Percentiles rank a stretch among this genome's conserved stretches.
Conservation (phyloP, 495 filamentous ascomycete genomes). For the Neurospora sp. region DNA sequence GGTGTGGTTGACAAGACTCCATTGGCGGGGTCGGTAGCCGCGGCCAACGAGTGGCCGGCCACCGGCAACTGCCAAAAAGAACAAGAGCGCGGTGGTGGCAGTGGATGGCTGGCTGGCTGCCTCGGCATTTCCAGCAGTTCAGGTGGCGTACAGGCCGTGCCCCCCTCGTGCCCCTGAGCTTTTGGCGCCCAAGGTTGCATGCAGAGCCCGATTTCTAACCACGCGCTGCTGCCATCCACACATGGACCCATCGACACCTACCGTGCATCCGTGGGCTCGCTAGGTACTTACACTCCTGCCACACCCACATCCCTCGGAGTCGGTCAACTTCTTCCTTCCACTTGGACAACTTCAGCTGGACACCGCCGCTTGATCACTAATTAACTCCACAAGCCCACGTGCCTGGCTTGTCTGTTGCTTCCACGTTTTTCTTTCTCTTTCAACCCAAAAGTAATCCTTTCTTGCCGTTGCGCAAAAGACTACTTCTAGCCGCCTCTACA, state of each 20-base stretch:
- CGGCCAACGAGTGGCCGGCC: not conserved
- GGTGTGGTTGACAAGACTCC: not conserved
- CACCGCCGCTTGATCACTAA: not conserved
- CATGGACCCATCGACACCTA: not conserved
- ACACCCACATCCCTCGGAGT: not conserved
- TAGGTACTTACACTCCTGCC: not conserved
- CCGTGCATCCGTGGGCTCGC: not conserved
- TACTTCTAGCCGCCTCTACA: not conserved
- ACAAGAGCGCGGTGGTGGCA: not conserved
- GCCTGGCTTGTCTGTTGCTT: not conserved
- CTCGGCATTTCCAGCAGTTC: constrained; percentile 1
- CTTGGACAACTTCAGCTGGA: not conserved
- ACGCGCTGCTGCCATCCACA: not conserved
- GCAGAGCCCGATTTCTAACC: not conserved
- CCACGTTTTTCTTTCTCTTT: not conserved
- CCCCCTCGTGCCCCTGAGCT: not conserved
- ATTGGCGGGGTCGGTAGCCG: not conserved
- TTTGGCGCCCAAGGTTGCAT: not conserved
- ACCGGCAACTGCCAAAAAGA: not conserved
- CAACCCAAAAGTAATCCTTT: not conserved
- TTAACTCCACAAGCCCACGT: not conserved
- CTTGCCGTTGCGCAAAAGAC: not conserved
- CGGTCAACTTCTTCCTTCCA: not conserved
- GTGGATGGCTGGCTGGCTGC: not conserved
- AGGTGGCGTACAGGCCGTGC: constrained; percentile 1